Percentiles rank a stretch among this genome's conserved stretches.
Evolutionary conservation across 23 red algal genomes (phyloP).

Genomic region (Gracilariopsis chorda): DNA sequence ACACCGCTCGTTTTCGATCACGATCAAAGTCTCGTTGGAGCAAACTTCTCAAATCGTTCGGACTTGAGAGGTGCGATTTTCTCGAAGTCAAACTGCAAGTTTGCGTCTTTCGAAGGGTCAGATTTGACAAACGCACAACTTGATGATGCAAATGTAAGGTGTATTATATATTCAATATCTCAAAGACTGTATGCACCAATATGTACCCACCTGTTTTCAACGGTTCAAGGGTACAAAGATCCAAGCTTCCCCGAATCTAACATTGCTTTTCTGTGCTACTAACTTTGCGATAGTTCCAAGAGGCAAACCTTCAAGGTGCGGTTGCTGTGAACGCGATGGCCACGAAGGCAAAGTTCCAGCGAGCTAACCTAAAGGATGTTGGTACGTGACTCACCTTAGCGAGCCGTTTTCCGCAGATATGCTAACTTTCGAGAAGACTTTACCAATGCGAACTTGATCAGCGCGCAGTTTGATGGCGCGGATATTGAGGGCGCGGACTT

Average conservation of each 20-base stretch:
- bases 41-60: conserved; percentile 63
- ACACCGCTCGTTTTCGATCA: conserved; percentile 65
- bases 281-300: conserved; percentile 15
- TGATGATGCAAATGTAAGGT: conserved; percentile 63
- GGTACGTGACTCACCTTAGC: conserved; percentile 25
- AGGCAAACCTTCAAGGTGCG: conserved; percentile 57
- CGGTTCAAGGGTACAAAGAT: no score
- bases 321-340: conserved; percentile 38
- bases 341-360: conserved; percentile 67
- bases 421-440: conserved; percentile 41
- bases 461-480: conserved; percentile 58
- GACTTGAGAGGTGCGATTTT: conserved; percentile 71
- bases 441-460: conserved; percentile 62
- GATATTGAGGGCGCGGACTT: conserved; percentile 85
- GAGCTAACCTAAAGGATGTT: conserved; percentile 58
- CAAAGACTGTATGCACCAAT: no score
- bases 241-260: no score
- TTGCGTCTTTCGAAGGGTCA: conserved; percentile 37
- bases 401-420: not conserved
- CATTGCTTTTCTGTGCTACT: not conserved
- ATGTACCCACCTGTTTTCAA: no score
- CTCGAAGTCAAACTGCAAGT: conserved; percentile 62
- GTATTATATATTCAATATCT: no score
- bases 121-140: conserved; percentile 72
- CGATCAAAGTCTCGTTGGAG: conserved; percentile 63